A percentile compares a stretch with the other conserved stretches of the same genome.
Evolutionary conservation across 148 eudicot species (phyloP).

Genomic region (Diospyros lotus): DNA sequence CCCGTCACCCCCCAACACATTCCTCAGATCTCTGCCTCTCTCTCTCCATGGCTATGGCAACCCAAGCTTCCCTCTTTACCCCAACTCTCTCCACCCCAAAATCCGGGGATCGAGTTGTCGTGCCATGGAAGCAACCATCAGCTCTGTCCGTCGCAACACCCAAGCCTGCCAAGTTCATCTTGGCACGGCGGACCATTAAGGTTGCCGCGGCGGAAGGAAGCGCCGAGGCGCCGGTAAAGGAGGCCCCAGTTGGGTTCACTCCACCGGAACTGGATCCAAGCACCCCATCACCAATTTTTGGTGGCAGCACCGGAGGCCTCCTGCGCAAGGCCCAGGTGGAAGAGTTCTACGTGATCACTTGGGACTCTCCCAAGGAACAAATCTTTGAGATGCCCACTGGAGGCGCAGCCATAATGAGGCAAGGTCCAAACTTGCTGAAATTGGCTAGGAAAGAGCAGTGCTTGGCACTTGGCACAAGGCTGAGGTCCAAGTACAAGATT

Average conservation of each 20-base stretch:
- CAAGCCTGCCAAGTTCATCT: conserved; percentile 22
- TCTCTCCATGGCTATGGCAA: conserved; percentile 72
- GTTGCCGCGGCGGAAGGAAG: conserved; percentile 38
- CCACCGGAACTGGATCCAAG: conserved; percentile 88
- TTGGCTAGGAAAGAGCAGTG: conserved; percentile 95
- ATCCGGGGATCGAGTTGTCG: conserved; percentile 8
- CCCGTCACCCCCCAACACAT: not conserved
- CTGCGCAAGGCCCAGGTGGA: conserved; percentile 90
- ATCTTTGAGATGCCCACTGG: conserved; percentile 98
- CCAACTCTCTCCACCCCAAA: conserved; percentile 38
- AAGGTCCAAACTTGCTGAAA: conserved; percentile 85
- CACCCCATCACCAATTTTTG: conserved; percentile 94
- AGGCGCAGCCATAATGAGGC: conserved; percentile 93
- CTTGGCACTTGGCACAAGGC: conserved; percentile 79
- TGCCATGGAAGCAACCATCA: conserved; percentile 17
- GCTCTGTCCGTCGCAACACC: conserved; percentile 7
- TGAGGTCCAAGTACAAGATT: conserved; percentile 91
- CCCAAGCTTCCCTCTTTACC: conserved; percentile 70
- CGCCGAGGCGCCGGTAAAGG: conserved; percentile 21
- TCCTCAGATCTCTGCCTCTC: not conserved
- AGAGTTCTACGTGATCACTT: conserved; percentile 92
- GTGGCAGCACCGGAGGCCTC: conserved; percentile 89
- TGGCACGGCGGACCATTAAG: conserved; percentile 23
- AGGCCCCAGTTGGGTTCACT: conserved; percentile 80
- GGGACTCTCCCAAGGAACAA: conserved; percentile 85